Evolutionary conservation across 2,329 filamentous ascomycete species (phyloP), one percentile per base, ranked within the genome.

Genomic region (Trichoderma endophyticum): DNA sequence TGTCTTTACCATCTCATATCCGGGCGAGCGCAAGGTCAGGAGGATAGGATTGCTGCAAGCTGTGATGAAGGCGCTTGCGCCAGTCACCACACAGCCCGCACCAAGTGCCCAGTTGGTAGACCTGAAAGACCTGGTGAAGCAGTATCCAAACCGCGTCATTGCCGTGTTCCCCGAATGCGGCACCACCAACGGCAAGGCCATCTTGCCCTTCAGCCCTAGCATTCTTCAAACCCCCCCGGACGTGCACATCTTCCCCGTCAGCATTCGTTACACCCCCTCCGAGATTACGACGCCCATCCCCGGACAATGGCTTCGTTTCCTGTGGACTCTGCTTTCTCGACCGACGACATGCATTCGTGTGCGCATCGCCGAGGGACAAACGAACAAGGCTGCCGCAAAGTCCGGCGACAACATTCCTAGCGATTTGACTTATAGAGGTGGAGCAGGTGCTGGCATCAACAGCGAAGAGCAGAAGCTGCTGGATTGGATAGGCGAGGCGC

Each of bases 141-240:
- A 87, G 72, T 88, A 97, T 79, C 94, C 94, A 0, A 86, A 88
- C 71, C 90, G 94, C 60, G 89, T 93, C 72, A 88, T 98, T 74
- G 94, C 91, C 73, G 90, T 97, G 1, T 98, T 98, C 80, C 95
- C 96, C 14, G 96, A 99, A 83, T 95, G 92, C 82, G 96, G 92
- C 5, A 97, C 96, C 1, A 97, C 94, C 59, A 99, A 99, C 79
- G 95, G 95, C 74, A 91, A 93, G 76, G 96, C 92, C 5, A 95
- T 98, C 74, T 83, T 99, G 14, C 93, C 94, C 2, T 89, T 97
- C 70, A 93, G 92, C 73, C 93, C 92, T 0, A 91, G 90, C 65
- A 86, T 99, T 1, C 84, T 96, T 3, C 87, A 90, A 18, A 89
- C 89, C 0, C 89, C 91, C 0, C 80, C 88, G 6, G 85, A 87